Evolutionary conservation across 2,329 filamentous ascomycete species (phyloP), one percentile per base, ranked within the genome.

Genomic region (Calonectria pteridis): DNA sequence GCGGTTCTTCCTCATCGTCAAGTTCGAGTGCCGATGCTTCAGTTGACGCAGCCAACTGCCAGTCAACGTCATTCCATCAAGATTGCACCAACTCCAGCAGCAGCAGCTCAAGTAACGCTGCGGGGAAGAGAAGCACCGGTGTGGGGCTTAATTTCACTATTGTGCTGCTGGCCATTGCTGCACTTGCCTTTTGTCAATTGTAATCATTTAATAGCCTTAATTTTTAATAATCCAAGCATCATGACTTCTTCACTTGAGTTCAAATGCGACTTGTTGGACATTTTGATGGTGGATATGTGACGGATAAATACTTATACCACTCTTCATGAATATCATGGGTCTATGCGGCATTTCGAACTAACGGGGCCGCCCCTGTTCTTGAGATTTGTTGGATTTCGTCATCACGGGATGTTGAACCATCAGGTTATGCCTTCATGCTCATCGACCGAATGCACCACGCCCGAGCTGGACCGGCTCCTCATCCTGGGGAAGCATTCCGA

Each of bases 11-110:
- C 6, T 73, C 68, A 10, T 73, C 77, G 14, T 77, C 77, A 33
- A 75, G 75, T 26, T 76, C 77, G 13, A 73, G 77, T 16, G 55
- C 67, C 29, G 70, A 76, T 26, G 76, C 75, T 33, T 63, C 75
- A 37, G 76, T 75, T 20, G 76, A 80, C 67, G 81, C 79, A 13
- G 70, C 77, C 14, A 77, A 80, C 71, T 89, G 87, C 77, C 77
- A 82, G 14, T 74, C 81, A 9, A 82, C 77, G 37, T 82, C 82
- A 43, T 89, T 89, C 77, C 81, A 83, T 66, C 86, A 88, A 76
- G 77, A 81, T 72, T 87, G 86, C 78, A 77, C 67, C 50, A 75
- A 74, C 66, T 6, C 71, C 40, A 84, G 77, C 65, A 78, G 77
- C 65, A 78, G 77, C 20, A 80, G 83, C 65, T 78, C 78, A 68